Evolutionary conservation across 495 filamentous ascomycete species (phyloP).

Genomic region (Darksidea phi): DNA sequence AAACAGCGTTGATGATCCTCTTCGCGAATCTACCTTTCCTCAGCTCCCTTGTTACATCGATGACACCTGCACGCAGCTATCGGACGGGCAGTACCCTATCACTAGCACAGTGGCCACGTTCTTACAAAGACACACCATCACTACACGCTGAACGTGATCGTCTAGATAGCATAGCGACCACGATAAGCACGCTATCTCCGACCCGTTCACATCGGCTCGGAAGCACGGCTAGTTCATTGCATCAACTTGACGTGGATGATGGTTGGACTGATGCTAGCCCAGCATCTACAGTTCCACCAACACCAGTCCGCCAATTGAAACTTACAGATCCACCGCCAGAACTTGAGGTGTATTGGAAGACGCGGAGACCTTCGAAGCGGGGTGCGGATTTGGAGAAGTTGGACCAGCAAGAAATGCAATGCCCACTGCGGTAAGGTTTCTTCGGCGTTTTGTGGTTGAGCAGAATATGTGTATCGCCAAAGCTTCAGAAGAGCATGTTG

Average conservation of each 20-base stretch:
- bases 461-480: too few relatives aligned
- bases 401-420: neutral
- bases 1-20: constrained; percentile 59
- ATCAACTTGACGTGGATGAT: neutral
- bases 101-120: constrained; percentile 14
- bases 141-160: neutral
- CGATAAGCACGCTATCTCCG: neutral
- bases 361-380: neutral
- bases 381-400: constrained; percentile 14
- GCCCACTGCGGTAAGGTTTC: neutral
- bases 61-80: neutral
- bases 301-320: constrained; percentile 3
- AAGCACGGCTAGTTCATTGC: neutral
- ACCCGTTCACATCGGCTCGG: neutral
- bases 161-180: constrained; percentile 7
- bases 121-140: neutral
- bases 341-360: constrained; percentile 6
- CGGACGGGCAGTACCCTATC: constrained; percentile 8
- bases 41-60: constrained; percentile 54
- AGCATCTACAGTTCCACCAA: neutral
- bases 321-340: constrained; percentile 17
- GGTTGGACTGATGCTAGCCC: constrained; percentile 2
- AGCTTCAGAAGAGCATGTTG: too few relatives aligned
- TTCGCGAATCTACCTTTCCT: constrained; percentile 64
- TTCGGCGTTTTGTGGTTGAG: too few relatives aligned